These are phyloP conservation scores for Xylaria scruposa DNA, from an alignment of 495 filamentous ascomycete species.

Conservation along the genomic window DNA sequence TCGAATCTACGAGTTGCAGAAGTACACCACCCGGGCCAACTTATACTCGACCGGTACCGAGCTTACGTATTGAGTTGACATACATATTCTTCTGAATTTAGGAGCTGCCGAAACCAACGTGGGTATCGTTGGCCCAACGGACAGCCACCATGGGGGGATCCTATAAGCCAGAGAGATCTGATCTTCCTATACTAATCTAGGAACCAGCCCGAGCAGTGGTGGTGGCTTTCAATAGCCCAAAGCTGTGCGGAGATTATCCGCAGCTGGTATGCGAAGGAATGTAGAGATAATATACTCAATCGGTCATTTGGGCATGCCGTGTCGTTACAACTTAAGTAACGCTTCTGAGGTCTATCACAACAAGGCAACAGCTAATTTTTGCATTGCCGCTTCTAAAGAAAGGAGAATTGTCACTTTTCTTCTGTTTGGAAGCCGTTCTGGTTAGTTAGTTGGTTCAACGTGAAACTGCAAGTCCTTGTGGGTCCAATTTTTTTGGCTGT, in stretches of 20 bases:
- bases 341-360: neutral
- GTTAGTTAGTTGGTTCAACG: neutral
- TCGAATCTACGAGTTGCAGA: neutral
- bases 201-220: neutral
- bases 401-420: neutral
- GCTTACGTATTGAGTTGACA: neutral
- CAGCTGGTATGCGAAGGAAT: neutral
- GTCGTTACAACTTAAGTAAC: neutral
- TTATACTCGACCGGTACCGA: neutral
- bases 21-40: neutral
- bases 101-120: neutral
- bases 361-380: neutral
- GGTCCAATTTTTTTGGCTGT: neutral
- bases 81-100: neutral
- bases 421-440: neutral
- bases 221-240: slow-evolving; percentile 25
- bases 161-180: neutral
- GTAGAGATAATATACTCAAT: neutral
- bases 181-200: neutral
- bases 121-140: neutral
- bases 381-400: neutral
- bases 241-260: neutral
- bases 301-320: neutral
- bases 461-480: neutral
- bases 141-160: neutral